Percentiles rank a stretch among this genome's conserved stretches.
Evolutionary conservation across 2,329 filamentous ascomycete genomes (phyloP).

Genomic region (Endoconidiophora laricicola): DNA sequence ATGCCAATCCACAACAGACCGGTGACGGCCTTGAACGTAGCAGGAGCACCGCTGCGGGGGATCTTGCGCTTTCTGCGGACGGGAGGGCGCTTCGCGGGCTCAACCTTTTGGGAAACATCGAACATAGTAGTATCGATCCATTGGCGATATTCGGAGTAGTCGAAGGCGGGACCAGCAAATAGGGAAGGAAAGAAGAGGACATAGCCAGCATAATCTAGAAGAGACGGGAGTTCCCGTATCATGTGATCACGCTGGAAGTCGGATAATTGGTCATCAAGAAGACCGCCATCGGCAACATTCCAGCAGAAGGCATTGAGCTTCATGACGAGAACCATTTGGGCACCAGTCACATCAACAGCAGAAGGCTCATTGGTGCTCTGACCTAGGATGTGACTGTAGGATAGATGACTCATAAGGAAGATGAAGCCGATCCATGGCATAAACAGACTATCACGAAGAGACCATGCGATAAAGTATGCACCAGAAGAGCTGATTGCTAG

Average conservation of each 20-base stretch:
- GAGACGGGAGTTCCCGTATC: slow-evolving; percentile 52
- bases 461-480: slow-evolving; percentile 70
- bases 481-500: slow-evolving; percentile 63
- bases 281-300: slow-evolving; percentile 86
- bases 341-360: slow-evolving; percentile 73
- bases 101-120: slow-evolving; percentile 62
- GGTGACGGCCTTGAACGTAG: slow-evolving; percentile 53
- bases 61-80: slow-evolving; percentile 86
- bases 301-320: slow-evolving; percentile 94
- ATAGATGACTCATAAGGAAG: slow-evolving; percentile 93
- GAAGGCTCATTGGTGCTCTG: slow-evolving; percentile 52
- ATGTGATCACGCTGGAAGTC: slow-evolving; percentile 74
- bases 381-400: slow-evolving; percentile 70
- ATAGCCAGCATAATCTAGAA: slow-evolving; percentile 76
- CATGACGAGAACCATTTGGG: slow-evolving; percentile 98
- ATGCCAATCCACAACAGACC: slow-evolving; percentile 66
- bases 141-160: slow-evolving; percentile 78
- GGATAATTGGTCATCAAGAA: slow-evolving; percentile 64
- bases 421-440: slow-evolving; percentile 97
- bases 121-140: slow-evolving; percentile 96
- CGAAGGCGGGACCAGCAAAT: slow-evolving; percentile 81
- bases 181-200: slow-evolving; percentile 90
- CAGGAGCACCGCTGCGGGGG: slow-evolving; percentile 75
- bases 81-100: slow-evolving; percentile 68
- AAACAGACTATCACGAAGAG: slow-evolving; percentile 60